These are phyloP conservation scores for Tetrapyrgos nigripes DNA, from an alignment of 1,284 basidiomycete species.

Conservation along the genomic window DNA sequence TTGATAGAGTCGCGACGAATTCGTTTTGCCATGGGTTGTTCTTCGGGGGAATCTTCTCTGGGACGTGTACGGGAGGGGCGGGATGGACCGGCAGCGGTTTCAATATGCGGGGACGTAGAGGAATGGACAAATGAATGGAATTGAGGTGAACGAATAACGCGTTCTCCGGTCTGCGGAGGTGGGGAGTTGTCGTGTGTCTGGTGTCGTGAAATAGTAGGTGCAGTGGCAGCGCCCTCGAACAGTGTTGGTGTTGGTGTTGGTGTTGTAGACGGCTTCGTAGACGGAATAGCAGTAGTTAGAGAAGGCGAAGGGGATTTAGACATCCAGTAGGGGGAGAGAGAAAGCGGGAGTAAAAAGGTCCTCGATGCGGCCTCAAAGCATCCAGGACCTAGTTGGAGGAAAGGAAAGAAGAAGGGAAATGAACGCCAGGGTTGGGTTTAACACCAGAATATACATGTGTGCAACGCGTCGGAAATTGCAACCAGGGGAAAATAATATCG, in stretches of 20 bases:
- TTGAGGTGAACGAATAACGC: slow-evolving; percentile 34
- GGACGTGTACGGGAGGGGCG: slow-evolving; percentile 24
- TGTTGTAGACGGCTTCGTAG: slow-evolving; percentile 34
- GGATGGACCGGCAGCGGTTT: slow-evolving; percentile 14
- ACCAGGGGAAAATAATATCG: slow-evolving; percentile 15
- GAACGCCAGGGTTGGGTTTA: slow-evolving; percentile 15
- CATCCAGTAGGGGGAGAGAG: slow-evolving; percentile 45
- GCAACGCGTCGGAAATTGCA: slow-evolving; percentile 15
- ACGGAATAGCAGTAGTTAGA: slow-evolving; percentile 41
- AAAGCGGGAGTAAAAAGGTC: slow-evolving; percentile 36
- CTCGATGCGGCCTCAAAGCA: slow-evolving; percentile 48
- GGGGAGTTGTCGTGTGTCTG: slow-evolving; percentile 37
- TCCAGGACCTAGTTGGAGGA: slow-evolving; percentile 36
- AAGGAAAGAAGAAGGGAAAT: slow-evolving; percentile 20
- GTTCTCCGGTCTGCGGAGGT: slow-evolving; percentile 22
- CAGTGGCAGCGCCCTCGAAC: slow-evolving; percentile 19
- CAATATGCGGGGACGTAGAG: slow-evolving; percentile 20
- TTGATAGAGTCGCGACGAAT: slow-evolving; percentile 33
- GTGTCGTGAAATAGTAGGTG: slow-evolving; percentile 48
- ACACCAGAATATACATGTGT: slow-evolving; percentile 18
- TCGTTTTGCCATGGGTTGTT: slow-evolving; percentile 40
- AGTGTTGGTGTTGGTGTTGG: neutral
- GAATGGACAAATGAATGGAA: slow-evolving; percentile 37
- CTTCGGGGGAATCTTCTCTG: slow-evolving; percentile 26
- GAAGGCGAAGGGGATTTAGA: slow-evolving; percentile 49